Evolutionary conservation across 106 monocot species (phyloP).

Genomic region (Dioscorea dumetorum): DNA sequence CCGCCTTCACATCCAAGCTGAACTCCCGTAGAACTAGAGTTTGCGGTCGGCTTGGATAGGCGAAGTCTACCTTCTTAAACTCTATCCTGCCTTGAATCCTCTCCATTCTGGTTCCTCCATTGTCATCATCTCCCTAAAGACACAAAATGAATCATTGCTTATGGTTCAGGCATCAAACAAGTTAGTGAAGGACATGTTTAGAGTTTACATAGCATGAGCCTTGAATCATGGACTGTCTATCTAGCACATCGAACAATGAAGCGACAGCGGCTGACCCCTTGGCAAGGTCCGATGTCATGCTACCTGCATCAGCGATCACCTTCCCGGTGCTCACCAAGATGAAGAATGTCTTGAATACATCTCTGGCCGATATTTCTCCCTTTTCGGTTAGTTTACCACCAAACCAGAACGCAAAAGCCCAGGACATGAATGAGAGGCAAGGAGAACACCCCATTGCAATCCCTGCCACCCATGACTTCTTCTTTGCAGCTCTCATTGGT

Average conservation of each 20-base stretch:
- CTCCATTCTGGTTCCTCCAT: slow-evolving; percentile 13
- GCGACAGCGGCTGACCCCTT: slow-evolving; percentile 61
- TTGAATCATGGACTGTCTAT: slow-evolving; percentile 41
- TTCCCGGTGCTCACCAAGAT: slow-evolving; percentile 83
- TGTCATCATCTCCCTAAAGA: slow-evolving; percentile 13
- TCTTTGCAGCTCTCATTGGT: slow-evolving; percentile 36
- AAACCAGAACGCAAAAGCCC: slow-evolving; percentile 89
- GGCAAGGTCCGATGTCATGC: slow-evolving; percentile 83
- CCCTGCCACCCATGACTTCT: slow-evolving; percentile 65
- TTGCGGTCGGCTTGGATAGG: slow-evolving; percentile 54
- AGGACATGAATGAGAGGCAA: slow-evolving; percentile 50
- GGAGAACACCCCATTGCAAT: slow-evolving; percentile 49
- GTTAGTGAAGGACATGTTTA: background rate
- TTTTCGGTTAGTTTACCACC: slow-evolving; percentile 47
- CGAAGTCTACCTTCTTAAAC: slow-evolving; percentile 53
- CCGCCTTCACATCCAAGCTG: slow-evolving; percentile 50
- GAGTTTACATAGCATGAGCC: slow-evolving; percentile 18
- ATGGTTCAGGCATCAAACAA: background rate
- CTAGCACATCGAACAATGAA: slow-evolving; percentile 61
- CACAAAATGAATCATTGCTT: background rate
- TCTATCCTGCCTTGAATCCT: slow-evolving; percentile 58
- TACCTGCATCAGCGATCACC: slow-evolving; percentile 73
- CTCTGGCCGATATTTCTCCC: slow-evolving; percentile 43
- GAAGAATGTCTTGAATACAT: slow-evolving; percentile 81
- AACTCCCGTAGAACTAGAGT: slow-evolving; percentile 47